Conservation (phyloP, 1,139 yeast genomes). For the Sugiyamaella castrensis region DNA sequence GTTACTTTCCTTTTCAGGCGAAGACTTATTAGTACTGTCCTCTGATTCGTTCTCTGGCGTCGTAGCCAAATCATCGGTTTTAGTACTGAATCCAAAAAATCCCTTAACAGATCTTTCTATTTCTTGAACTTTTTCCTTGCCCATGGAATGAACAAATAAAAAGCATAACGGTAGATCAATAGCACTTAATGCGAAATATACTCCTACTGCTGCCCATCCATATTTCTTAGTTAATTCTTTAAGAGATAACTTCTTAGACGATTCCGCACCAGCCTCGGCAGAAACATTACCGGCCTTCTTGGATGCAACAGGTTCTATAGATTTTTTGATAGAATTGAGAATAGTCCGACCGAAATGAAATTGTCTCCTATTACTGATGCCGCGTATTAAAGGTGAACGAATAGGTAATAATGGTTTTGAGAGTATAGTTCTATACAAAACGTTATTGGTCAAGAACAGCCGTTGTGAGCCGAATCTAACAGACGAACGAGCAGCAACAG, state of each 20-base stretch:
- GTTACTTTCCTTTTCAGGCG: conserved; percentile 20
- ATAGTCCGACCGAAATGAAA: conserved; percentile 8
- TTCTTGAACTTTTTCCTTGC: conserved; percentile 72
- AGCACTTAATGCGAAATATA: conserved; percentile 65
- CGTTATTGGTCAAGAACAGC: no score
- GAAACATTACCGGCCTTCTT: neutral
- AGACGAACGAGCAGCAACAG: no score
- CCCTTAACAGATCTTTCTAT: conserved; percentile 62
- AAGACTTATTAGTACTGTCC: conserved; percentile 13
- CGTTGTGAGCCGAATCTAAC: no score
- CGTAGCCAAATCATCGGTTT: conserved; percentile 30
- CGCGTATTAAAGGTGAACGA: neutral
- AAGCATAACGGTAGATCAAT: conserved; percentile 85
- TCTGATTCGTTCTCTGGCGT: conserved; percentile 22
- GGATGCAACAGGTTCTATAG: neutral
- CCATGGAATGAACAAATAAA: conserved; percentile 76
- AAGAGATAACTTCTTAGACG: conserved; percentile 32
- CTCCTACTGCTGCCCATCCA: conserved; percentile 89
- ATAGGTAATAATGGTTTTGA: no score
- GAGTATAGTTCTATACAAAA: no score
- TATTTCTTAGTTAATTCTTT: conserved; percentile 76
- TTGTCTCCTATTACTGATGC: neutral
- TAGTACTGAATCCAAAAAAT: conserved; percentile 31
- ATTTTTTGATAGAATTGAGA: conserved; percentile 1
- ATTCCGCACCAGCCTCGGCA: neutral